A percentile compares a stretch with the other conserved stretches of the same genome.
phyloP scores from a whole-genome alignment of 148 eudicot genomes.

The Rhododendron simsii region DNA sequence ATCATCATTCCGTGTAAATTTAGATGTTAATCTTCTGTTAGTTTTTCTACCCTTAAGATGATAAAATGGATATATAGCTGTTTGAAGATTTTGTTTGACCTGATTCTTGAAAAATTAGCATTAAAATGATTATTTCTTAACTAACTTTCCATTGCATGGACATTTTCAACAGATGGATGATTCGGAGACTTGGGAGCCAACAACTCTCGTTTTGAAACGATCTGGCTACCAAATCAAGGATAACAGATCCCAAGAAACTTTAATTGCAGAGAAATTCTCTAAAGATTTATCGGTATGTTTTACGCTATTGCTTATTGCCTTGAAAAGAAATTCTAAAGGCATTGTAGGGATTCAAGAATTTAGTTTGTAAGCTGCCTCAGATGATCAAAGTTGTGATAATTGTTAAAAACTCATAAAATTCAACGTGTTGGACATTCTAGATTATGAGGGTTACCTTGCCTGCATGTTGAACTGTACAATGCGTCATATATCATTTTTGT shows the following conservation, averaged over 20 bases:
- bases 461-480: neutral
- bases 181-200: slow-evolving; percentile 68
- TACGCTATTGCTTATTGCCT: neutral
- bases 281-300: slow-evolving; percentile 60
- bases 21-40: neutral
- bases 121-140: neutral
- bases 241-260: slow-evolving; percentile 36
- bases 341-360: neutral
- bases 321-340: neutral
- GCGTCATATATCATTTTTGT: neutral
- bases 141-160: neutral
- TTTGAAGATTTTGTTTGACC: neutral
- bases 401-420: neutral
- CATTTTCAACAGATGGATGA: slow-evolving; percentile 56
- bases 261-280: slow-evolving; percentile 70
- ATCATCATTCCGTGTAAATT: neutral
- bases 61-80: neutral
- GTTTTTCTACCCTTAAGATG: neutral
- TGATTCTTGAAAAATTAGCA: neutral
- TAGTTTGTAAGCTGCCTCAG: neutral
- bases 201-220: slow-evolving; percentile 55
- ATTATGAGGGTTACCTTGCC: neutral
- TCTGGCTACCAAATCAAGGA: slow-evolving; percentile 67
- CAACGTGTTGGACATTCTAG: neutral
- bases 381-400: neutral